These are phyloP conservation scores for Zygosaccharomyces sapae DNA, from an alignment of 1,139 yeast species.

Conservation along the genomic window DNA sequence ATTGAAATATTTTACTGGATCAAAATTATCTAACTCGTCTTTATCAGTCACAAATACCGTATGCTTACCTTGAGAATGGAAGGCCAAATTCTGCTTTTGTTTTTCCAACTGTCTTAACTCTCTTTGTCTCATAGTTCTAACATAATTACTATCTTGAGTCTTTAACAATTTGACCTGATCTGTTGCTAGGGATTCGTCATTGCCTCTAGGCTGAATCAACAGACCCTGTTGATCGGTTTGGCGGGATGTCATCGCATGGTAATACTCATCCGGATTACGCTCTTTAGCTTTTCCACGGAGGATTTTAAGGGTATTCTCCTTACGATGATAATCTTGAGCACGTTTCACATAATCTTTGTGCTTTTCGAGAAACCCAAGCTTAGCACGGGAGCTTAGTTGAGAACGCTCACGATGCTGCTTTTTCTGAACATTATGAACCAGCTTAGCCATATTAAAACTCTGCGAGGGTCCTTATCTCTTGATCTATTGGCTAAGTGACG, in stretches of 20 bases:
- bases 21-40: conserved; percentile 53
- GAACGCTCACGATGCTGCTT: conserved; percentile 94
- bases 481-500: not conserved
- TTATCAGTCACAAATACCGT: conserved; percentile 76
- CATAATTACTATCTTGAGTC: conserved; percentile 84
- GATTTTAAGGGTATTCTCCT: conserved; percentile 77
- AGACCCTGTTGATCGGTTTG: conserved; percentile 67
- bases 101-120: conserved; percentile 65
- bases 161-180: conserved; percentile 80
- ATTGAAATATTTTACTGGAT: conserved; percentile 60
- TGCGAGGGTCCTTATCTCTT: not conserved
- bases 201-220: conserved; percentile 61
- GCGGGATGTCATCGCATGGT: conserved; percentile 80
- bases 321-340: conserved; percentile 83
- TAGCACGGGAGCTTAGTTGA: conserved; percentile 69
- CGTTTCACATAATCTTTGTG: conserved; percentile 90
- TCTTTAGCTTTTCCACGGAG: conserved; percentile 66
- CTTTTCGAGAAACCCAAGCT: conserved; percentile 83
- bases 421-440: conserved; percentile 87
- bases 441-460: conserved; percentile 57
- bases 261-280: conserved; percentile 93
- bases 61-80: conserved; percentile 64
- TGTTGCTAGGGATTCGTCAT: conserved; percentile 47
- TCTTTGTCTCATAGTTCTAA: conserved; percentile 67
- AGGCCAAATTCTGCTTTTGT: conserved; percentile 51